A percentile compares a stretch with the other conserved stretches of the same genome.
These are phyloP conservation scores for Prunus padus DNA, from an alignment of 306 rosid genomes.

Conservation along the genomic window DNA sequence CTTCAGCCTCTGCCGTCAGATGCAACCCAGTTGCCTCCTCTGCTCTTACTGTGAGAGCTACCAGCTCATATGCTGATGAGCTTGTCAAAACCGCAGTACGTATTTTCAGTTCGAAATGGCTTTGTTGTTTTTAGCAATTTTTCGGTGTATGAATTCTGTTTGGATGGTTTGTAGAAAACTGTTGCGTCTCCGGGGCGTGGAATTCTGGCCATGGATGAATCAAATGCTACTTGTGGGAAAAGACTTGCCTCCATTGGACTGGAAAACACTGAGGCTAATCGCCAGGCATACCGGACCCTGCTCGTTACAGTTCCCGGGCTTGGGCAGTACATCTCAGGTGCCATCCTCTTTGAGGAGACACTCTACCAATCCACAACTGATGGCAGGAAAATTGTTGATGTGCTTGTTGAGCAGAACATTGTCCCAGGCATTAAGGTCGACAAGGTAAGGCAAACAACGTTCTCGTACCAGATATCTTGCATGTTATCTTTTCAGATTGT, in stretches of 20 bases:
- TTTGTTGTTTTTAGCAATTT: neutral
- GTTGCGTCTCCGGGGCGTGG: constrained; percentile 92
- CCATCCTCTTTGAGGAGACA: constrained; percentile 92
- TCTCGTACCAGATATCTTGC: no score
- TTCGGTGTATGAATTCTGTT: neutral
- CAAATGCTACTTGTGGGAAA: constrained; percentile 90
- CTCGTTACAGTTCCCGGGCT: constrained; percentile 70
- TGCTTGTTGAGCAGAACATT: constrained; percentile 59
- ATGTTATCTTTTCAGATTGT: no score
- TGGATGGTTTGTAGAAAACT: constrained; percentile 50
- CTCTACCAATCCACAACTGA: constrained; percentile 86
- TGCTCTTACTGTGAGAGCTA: constrained; percentile 51
- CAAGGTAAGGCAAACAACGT: constrained; percentile 44
- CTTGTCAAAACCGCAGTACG: constrained; percentile 93
- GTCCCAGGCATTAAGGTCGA: constrained; percentile 92
- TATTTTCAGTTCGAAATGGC: neutral
- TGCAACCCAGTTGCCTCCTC: constrained; percentile 53
- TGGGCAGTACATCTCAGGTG: constrained; percentile 81
- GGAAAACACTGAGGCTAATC: constrained; percentile 92
- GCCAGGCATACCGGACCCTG: constrained; percentile 91
- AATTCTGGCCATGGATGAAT: constrained; percentile 94
- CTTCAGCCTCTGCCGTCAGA: constrained; percentile 49
- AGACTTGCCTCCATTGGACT: constrained; percentile 86
- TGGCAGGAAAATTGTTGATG: constrained; percentile 76
- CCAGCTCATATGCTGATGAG: constrained; percentile 81